phyloP scores from a whole-genome alignment of 345 rosid species.

The Punica granatum region DNA sequence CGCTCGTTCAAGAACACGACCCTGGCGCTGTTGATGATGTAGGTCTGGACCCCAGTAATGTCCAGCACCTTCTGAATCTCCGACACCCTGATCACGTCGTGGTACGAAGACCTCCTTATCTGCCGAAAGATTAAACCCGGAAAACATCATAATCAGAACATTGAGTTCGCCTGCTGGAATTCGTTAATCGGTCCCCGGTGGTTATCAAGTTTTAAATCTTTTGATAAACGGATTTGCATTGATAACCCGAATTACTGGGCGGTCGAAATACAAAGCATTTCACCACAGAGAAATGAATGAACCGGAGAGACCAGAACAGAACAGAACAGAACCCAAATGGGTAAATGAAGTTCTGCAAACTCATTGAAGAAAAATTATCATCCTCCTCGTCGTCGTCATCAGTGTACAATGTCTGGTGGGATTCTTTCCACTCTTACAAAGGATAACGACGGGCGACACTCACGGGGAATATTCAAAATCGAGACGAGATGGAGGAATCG shows the following conservation, averaged over 20 bases:
- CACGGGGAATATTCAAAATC: not conserved
- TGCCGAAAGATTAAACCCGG: constrained; percentile 13
- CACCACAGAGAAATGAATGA: no score
- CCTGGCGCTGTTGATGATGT: constrained; percentile 88
- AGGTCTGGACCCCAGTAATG: constrained; percentile 72
- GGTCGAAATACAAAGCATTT: no score
- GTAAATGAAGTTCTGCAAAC: no score
- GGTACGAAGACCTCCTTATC: constrained; percentile 97
- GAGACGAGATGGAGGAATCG: not conserved
- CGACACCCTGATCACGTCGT: constrained; percentile 85
- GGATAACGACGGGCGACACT: not conserved
- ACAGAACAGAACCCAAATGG: no score
- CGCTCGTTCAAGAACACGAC: constrained; percentile 88
- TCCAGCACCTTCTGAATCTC: constrained; percentile 82
- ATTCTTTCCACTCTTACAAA: no score
- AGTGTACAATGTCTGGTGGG: no score
- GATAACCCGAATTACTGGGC: no score
- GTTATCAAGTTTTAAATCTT: no score
- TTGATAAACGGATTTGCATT: no score
- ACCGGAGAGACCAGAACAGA: no score
- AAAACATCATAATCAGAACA: not conserved
- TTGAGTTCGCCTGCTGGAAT: not conserved
- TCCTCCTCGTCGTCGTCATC: no score
- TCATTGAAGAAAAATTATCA: no score
- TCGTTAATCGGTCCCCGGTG: not conserved